Evolutionary conservation across 2,329 filamentous ascomycete genomes (phyloP), one percentile per base, ranked within the genome.

Genomic region (Conoideocrella luteorostrata): DNA sequence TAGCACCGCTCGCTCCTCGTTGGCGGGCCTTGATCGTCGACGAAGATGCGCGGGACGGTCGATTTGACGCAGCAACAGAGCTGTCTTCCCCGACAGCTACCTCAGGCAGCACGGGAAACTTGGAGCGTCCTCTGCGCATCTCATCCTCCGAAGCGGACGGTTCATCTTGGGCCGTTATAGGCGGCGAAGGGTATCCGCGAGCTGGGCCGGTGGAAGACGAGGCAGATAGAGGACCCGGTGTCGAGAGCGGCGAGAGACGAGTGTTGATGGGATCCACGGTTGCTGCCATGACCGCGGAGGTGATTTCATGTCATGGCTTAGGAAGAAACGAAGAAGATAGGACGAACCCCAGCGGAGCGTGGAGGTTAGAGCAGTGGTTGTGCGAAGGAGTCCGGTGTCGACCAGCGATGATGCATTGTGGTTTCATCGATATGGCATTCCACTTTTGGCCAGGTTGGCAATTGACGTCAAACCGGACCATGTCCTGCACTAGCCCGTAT

Each of bases 101-200:
- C 10, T 21, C 33, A 12, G 39, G 26, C 21, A 26, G 22, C 15
- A 2, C 11, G 22, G 44, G 21, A 23, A 46, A 24, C 40, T 39
- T 30, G 17, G 40, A 46, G 34, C 47, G 45, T 49, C 47, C 39
- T 29, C 47, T 39, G 28, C 23, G 15, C 13, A 18, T 7, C 18
- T 52, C 59, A 39, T 62, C 59, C 20, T 57, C 59, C 2, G 56
- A 58, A 20, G 55, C 59, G 17, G 47, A 56, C 7, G 61, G 57
- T 40, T 62, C 61, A 26, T 64, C 61, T 1, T 55, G 58, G 6
- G 54, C 49, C 2, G 56, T 54, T 26, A 54, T 52, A 13, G 55
- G 51, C 33, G 37, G 41, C 5, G 45, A 41, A 13, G 41, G 37
- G 13, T 37, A 41, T 18, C 22, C 42, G 7, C 39, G 34, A 20